Percentiles rank a stretch among this genome's conserved stretches.
Conservation (phyloP, 2,329 filamentous ascomycete genomes). For the Fusarium floridanum region DNA sequence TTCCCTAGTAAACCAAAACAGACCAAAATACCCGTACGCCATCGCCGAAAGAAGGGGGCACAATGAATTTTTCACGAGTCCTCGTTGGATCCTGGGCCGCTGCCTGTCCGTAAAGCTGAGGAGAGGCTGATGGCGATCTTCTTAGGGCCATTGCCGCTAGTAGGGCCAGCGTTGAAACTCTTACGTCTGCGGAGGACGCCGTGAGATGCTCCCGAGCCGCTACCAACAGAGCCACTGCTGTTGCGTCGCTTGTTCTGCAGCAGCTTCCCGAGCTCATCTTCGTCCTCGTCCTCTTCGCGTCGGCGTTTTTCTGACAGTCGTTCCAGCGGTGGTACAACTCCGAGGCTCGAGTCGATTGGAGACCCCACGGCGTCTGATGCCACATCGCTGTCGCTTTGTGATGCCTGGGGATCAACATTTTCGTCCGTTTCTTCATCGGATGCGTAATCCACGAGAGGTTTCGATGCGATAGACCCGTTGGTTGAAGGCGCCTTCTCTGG, state of each 20-base stretch:
- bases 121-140: conserved; percentile 73
- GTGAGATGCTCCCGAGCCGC: conserved; percentile 52
- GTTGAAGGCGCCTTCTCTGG: conserved; percentile 54
- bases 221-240: conserved; percentile 64
- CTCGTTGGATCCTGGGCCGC: conserved; percentile 55
- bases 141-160: conserved; percentile 55
- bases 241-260: conserved; percentile 74
- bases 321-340: conserved; percentile 73
- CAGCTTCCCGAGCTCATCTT: conserved; percentile 90
- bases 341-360: conserved; percentile 40
- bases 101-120: conserved; percentile 58
- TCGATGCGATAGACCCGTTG: conserved; percentile 74
- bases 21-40: conserved; percentile 42
- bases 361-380: conserved; percentile 52
- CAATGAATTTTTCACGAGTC: conserved; percentile 49
- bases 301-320: conserved; percentile 89
- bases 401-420: conserved; percentile 68
- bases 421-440: conserved; percentile 84
- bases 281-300: conserved; percentile 89
- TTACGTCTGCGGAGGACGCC: conserved; percentile 50
- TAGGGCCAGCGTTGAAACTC: conserved; percentile 58
- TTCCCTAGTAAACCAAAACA: conserved; percentile 39
- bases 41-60: conserved; percentile 44
- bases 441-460: conserved; percentile 89
- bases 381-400: conserved; percentile 46